phyloP scores from a whole-genome alignment of 2,329 filamentous ascomycete genomes.

The Rachicladosporium sp. region DNA sequence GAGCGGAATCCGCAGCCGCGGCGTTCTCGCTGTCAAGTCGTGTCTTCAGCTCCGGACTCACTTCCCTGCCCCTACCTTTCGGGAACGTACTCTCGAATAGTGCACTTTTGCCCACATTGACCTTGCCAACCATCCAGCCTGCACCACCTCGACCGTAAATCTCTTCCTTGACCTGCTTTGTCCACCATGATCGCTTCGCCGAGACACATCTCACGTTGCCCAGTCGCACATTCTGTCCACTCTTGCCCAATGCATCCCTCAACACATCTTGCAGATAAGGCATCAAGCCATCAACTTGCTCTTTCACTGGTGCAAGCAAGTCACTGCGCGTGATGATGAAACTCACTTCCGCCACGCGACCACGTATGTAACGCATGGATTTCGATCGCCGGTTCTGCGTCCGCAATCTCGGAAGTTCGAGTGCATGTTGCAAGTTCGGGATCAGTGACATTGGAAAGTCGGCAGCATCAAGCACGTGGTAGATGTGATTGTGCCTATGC shows the following conservation, averaged over 20 bases:
- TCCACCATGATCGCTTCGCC: constrained; percentile 82
- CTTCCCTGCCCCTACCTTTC: constrained; percentile 39
- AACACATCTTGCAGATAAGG: constrained; percentile 70
- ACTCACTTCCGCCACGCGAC: constrained; percentile 63
- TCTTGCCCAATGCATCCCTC: constrained; percentile 58
- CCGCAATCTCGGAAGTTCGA: constrained; percentile 61
- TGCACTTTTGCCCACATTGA: constrained; percentile 92
- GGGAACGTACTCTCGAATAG: constrained; percentile 82
- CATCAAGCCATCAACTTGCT: constrained; percentile 76
- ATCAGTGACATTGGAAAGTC: constrained; percentile 94
- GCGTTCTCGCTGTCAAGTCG: too few species aligned
- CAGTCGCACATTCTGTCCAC: constrained; percentile 59
- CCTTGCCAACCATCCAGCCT: constrained; percentile 95
- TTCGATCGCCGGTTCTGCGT: constrained; percentile 69
- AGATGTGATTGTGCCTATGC: constrained; percentile 83
- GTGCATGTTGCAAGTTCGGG: constrained; percentile 57
- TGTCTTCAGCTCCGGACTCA: too few species aligned
- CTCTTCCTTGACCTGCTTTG: constrained; percentile 69
- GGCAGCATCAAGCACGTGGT: constrained; percentile 87
- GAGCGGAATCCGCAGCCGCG: too few species aligned
- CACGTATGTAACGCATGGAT: constrained; percentile 50
- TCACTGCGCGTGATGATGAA: constrained; percentile 88
- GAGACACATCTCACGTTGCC: constrained; percentile 84
- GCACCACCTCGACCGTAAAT: constrained; percentile 75
- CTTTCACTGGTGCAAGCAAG: constrained; percentile 69